These are phyloP conservation scores for Calycina herbarum DNA, from an alignment of 2,329 filamentous ascomycete genomes.

Conservation along the genomic window DNA sequence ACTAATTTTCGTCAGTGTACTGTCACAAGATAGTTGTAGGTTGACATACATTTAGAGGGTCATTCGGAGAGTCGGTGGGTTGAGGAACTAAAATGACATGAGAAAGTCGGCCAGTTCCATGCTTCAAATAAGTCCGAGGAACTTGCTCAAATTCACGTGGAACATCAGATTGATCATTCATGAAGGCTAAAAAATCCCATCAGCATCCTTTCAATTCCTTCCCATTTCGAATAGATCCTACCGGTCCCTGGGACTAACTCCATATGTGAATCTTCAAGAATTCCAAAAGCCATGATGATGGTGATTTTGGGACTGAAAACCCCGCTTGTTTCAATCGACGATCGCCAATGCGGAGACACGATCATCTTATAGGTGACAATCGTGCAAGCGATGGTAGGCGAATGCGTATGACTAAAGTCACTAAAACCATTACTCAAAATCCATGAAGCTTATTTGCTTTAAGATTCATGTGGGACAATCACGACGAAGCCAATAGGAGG, in stretches of 20 bases:
- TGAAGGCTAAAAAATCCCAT: constrained; percentile 39
- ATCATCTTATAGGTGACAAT: background rate
- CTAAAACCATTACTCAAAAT: background rate
- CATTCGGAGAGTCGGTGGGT: constrained; percentile 49
- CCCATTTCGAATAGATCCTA: constrained; percentile 27
- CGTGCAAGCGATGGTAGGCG: background rate
- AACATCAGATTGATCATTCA: constrained; percentile 48
- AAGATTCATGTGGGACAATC: background rate
- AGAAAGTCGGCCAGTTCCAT: constrained; percentile 25
- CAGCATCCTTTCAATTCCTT: background rate
- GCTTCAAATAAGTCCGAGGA: constrained; percentile 40
- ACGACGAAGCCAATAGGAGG: background rate
- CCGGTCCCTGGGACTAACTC: constrained; percentile 50
- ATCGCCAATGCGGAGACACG: background rate
- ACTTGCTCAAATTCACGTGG: constrained; percentile 47
- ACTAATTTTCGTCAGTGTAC: constrained; percentile 28
- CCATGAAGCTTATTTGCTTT: background rate
- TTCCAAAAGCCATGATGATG: constrained; percentile 48
- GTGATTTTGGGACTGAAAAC: background rate
- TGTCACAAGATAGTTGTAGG: background rate
- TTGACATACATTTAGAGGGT: constrained; percentile 47
- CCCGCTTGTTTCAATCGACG: background rate
- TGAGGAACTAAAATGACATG: constrained; percentile 41
- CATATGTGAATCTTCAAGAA: constrained; percentile 47
- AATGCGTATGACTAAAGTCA: background rate